phyloP scores from a whole-genome alignment of 169 alveolate genomes.

The Theileria equi region DNA sequence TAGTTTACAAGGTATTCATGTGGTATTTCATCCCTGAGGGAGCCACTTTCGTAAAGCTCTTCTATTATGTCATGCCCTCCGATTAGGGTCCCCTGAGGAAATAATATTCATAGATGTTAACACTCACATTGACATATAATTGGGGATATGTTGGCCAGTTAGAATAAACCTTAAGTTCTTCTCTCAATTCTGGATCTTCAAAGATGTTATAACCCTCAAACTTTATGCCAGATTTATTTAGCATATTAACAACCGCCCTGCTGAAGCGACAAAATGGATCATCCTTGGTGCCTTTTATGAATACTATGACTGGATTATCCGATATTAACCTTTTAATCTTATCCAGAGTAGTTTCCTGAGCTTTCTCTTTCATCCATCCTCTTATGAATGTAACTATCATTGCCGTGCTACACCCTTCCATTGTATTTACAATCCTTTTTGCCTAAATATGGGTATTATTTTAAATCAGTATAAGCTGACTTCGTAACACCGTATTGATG shows the following conservation, averaged over 20 bases:
- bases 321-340: constrained; percentile 58
- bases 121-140: constrained; percentile 80
- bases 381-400: constrained; percentile 51
- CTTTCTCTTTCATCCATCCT: constrained; percentile 27
- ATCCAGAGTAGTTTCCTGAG: constrained; percentile 37
- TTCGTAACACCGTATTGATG: constrained; percentile 39
- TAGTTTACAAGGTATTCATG: constrained; percentile 15
- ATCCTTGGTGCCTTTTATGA: constrained; percentile 80
- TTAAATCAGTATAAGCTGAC: background rate
- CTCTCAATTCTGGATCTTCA: constrained; percentile 79
- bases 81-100: constrained; percentile 58
- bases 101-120: background rate
- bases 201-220: constrained; percentile 81
- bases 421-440: constrained; percentile 28
- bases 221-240: constrained; percentile 68
- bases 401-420: constrained; percentile 60
- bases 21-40: constrained; percentile 61
- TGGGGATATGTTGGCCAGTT: constrained; percentile 94
- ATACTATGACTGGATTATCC: constrained; percentile 65
- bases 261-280: constrained; percentile 80
- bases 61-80: constrained; percentile 80
- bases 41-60: constrained; percentile 66
- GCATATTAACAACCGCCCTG: constrained; percentile 71
- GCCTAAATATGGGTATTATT: constrained; percentile 18
- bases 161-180: constrained; percentile 84